A percentile compares a stretch with the other conserved stretches of the same genome.
Conservation (phyloP, 2,329 filamentous ascomycete genomes). For the Colletotrichum chlorophyti region DNA sequence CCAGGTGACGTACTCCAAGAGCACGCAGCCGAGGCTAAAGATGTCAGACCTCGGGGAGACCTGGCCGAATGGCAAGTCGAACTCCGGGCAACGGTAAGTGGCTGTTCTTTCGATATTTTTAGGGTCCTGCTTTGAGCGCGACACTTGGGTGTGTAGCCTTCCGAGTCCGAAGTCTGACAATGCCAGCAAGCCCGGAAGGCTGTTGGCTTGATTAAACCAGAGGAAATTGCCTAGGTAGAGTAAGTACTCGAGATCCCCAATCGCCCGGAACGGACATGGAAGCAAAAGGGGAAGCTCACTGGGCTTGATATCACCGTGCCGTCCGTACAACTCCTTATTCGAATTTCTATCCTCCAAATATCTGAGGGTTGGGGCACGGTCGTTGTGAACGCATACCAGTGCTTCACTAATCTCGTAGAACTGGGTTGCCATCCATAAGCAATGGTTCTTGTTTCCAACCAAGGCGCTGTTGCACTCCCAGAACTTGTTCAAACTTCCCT, state of each 20-base stretch:
- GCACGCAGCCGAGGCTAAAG: conserved; percentile 43
- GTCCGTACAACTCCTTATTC: conserved; percentile 2
- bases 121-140: conserved; percentile 9
- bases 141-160: conserved; percentile 2
- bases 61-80: conserved; percentile 30
- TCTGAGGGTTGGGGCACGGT: neutral
- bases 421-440: conserved; percentile 13
- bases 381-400: conserved; percentile 10
- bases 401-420: conserved; percentile 11
- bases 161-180: conserved; percentile 8
- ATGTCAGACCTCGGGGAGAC: conserved; percentile 38
- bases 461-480: conserved; percentile 3
- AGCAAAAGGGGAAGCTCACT: neutral
- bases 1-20: conserved; percentile 45
- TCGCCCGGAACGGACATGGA: neutral
- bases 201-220: neutral
- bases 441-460: neutral
- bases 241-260: too few relatives aligned
- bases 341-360: conserved; percentile 1
- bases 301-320: conserved; percentile 18
- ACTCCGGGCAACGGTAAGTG: conserved; percentile 49
- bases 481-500: conserved; percentile 9
- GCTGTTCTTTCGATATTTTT: conserved; percentile 28
- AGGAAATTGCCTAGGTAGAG: neutral
- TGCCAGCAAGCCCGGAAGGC: neutral